Base-by-base conservation (phyloP, 2,329 filamentous ascomycete genomes). In the Arthrobotrys sinensis region DNA sequence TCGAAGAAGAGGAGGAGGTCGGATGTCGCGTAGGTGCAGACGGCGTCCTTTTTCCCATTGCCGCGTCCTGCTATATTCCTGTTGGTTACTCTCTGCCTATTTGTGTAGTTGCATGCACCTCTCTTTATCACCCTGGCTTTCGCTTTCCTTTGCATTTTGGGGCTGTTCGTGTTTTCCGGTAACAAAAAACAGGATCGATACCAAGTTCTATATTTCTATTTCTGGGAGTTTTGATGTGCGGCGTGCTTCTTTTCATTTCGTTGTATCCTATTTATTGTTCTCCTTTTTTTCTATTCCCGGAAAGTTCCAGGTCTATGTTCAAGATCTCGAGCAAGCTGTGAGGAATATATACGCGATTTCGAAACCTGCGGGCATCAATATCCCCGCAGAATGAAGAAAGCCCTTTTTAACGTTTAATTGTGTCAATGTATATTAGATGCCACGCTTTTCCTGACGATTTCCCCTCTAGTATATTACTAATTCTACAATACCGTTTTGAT, bases 181-280 rank as follows among this genome's bases (percentile, higher is more conserved):
- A 67, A 21, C 52, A 70, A 65, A 70, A 60, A 60, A 60, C 16
- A 40, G 66, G 43, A 66, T 71, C 66, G 73, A 71, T 77, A 77
- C 66, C 73, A 71, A 34, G 57, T 70, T 66, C 57, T 36, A 38
- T 28, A 45, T 77, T 64, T 62, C 28, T 62, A 48, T 38, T 21
- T 68, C n/a, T 62, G 55, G 72, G 72, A 77, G 72, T 77, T 77
- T 60, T 10, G 32, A 64, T 4, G 55, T 45, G 28, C 19, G 57
- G 65, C 53, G 46, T 38, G 62, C 53, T 60, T 60, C n/a, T 11
- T 50, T 60, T 24, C n/a, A 10, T 55, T 40, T 63, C 63, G 43
- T 46, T 45, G 36, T 60, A 50, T 48, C 34, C 46, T 43, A 62
- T 63, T 28, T 40, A 24, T 70, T 45, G 8, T 70, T 28, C 43